Conservation (phyloP, 441 rosid genomes). For the Bocquillonia castaneifolia region DNA sequence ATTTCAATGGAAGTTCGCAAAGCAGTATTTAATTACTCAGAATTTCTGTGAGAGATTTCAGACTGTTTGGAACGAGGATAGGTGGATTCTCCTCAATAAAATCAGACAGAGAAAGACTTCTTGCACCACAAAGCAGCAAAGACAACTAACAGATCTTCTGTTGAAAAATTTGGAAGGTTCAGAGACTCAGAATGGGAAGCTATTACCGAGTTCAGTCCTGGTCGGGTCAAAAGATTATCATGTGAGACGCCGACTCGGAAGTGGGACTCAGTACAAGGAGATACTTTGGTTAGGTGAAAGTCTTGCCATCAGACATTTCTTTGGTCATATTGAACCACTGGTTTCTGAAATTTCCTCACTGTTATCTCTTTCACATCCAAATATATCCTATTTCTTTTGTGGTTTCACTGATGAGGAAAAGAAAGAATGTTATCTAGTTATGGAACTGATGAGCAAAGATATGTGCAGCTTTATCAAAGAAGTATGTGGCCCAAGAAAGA, state of each 20-base stretch:
- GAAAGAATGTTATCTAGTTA: slow-evolving; percentile 66
- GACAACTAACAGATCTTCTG: slow-evolving; percentile 52
- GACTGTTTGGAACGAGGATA: slow-evolving; percentile 69
- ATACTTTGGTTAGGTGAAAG: slow-evolving; percentile 80
- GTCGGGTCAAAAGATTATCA: slow-evolving; percentile 69
- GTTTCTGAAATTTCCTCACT: slow-evolving; percentile 52
- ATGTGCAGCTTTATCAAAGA: slow-evolving; percentile 68
- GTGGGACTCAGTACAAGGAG: slow-evolving; percentile 76
- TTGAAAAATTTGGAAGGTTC: slow-evolving; percentile 47
- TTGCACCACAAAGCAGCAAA: slow-evolving; percentile 48
- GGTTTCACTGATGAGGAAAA: slow-evolving; percentile 80
- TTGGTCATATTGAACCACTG: slow-evolving; percentile 51
- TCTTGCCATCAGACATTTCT: slow-evolving; percentile 61
- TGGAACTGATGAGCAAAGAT: slow-evolving; percentile 76
- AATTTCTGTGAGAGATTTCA: slow-evolving; percentile 52
- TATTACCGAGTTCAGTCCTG: slow-evolving; percentile 59
- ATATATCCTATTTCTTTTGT: slow-evolving; percentile 56
- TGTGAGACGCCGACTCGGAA: slow-evolving; percentile 61
- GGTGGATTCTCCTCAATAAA: slow-evolving; percentile 68
- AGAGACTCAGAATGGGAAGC: slow-evolving; percentile 39
- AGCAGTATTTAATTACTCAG: slow-evolving; percentile 60
- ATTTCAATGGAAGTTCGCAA: slow-evolving; percentile 68
- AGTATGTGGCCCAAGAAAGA: slow-evolving; percentile 60
- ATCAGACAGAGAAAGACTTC: slow-evolving; percentile 48
- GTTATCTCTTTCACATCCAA: slow-evolving; percentile 70